Evolutionary conservation across 805 yeast genomes (phyloP), one percentile per base, ranked within the genome.

Genomic region (Wickerhamiella australiensis): DNA sequence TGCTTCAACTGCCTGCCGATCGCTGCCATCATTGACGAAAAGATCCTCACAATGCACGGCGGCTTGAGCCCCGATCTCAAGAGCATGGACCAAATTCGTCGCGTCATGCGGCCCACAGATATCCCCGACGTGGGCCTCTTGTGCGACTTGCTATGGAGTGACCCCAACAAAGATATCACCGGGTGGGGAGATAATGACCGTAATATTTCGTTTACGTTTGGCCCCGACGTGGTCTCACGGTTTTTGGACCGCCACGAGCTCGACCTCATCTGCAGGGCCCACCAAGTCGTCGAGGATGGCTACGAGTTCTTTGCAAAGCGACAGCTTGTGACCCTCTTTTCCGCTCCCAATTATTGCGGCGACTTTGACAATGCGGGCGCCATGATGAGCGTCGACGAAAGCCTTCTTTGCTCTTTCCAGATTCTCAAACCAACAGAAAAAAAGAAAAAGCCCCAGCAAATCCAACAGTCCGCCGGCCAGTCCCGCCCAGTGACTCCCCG

Each of bases 161-260:
- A 90, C 67, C 98, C 98, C 22, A 97, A 90, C 68, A 90, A 92
- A 69, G 96, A 88, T 68, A 88, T 90, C 59, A 86, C 92, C 29
- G 98, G 97, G 17, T 90, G 98, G 98, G 82, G 94, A 60, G 98
- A 92, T 71, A 90, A 92, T 67, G 98, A 92, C 71, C 84, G 98
- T 70, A 97, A 97, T 65, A 97, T 90, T 54, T 87, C 96, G 22
- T 90, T 88, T 68, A 90, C 97, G n/a, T 90, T 92, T 70, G 97
- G 97, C n/a, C 97, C 97, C 8, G 98, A 90, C 67, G 97, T 90
- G 49, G 97, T 90, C 49, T 84, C 95, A 57, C 76, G 97, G 68
- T 90, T 90, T 66, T 72, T 92, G 66, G 96, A 90, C 67, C 88
- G 87, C 64, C 97, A 90, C 68, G 97, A 90, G 65, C 85, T 90